Evolutionary conservation across 768 basidiomycete genomes (phyloP), one percentile per base, ranked within the genome.

Genomic region (Serendipita indica): DNA sequence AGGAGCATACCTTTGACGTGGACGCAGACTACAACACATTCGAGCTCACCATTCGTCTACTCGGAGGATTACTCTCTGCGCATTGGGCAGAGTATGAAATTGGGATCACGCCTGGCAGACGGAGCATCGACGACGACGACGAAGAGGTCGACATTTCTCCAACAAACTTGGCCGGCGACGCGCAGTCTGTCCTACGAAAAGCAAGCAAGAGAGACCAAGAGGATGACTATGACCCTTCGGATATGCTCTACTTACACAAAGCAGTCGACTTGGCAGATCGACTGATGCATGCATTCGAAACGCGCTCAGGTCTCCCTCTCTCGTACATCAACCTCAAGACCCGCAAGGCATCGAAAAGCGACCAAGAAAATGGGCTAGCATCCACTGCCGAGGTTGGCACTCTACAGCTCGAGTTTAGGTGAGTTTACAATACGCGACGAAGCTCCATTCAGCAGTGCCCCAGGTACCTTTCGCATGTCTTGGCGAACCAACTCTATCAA

Each of bases 31-130:
- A 86, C 68, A 96, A 83, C 68, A 91, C 89, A 0, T 98, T 98
- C 64, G 93, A 97, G 77, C 91, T 89, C 62, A 96, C 91, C 0
- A 97, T 96, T 57, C 83, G 93, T 22, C 79, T 94, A 1, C 75
- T 98, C 2, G 93, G 94, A 6, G 94, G 94, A 0, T 77, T 98
- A 3, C 74, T 97, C 1, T 82, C 91, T 1, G 86, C 91, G 0
- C 83, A 90, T 66, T 81, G 49, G 49, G 49, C 49, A 7, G 49
- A 54, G n/a, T 33, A 54, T 27, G 49, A 54, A 54, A 28, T 54
- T 54, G 49, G 49, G 49, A 54, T 54, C 25, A 54, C 49, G n/a
- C 49, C 49, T 18, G 49, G 49, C n/a, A 7, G 18, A 43, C 18
- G 41, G 7, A 7, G 18, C 18, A 7, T 18, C 5, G 41, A 43